Conservation (phyloP, 371 early-diverging fungal species). For the Apophysomyces sp. region DNA sequence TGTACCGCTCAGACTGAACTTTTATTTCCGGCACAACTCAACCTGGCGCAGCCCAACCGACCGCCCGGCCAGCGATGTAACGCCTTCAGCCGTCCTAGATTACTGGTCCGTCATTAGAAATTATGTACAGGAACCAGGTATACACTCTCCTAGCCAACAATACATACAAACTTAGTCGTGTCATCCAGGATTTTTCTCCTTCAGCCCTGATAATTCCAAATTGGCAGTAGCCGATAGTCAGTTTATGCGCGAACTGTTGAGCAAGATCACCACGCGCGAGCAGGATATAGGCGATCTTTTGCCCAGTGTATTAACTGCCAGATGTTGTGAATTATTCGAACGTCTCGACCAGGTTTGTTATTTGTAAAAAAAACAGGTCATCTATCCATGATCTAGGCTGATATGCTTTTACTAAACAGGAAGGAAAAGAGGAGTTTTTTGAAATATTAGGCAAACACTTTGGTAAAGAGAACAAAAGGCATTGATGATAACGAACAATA, state of each 20-base stretch:
- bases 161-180: neutral
- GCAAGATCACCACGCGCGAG: neutral
- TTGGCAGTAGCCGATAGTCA: neutral
- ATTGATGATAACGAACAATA: neutral
- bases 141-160: neutral
- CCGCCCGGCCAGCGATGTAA: neutral
- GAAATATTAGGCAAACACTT: neutral
- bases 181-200: neutral
- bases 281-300: neutral
- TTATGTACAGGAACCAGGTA: slow-evolving; percentile 1
- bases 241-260: neutral
- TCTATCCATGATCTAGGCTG: neutral
- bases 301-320: neutral
- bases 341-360: neutral
- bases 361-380: neutral
- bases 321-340: neutral
- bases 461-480: neutral
- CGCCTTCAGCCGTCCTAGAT: neutral
- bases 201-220: neutral
- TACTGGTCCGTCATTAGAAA: slow-evolving; percentile 1
- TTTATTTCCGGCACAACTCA: neutral
- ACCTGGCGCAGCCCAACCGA: neutral
- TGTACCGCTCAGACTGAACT: neutral
- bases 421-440: neutral
- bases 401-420: neutral